Base-by-base conservation (phyloP, 1,139 yeast species). In the Zygotorulaspora mrakii region DNA sequence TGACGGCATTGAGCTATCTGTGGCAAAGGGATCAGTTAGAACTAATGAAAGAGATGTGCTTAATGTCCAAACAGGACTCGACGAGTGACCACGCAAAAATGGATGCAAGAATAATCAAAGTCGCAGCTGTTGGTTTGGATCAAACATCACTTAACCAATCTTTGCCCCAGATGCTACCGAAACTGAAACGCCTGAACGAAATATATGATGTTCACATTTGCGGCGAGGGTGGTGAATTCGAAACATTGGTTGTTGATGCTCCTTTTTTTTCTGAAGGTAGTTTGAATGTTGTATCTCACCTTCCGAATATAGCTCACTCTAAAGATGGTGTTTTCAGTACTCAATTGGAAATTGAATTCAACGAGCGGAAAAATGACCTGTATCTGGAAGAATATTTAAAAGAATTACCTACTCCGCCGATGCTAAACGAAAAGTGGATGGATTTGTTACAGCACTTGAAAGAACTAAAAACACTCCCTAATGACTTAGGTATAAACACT, bases 221-320 rank as follows among this genome's bases (percentile, higher is more conserved):
- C 67, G 98, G 98, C 6, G 98, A 91, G 67, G 98, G 98, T 14
- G 98, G 98, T 1, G 98, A 91, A 62, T 91, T 88, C 61, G 98
- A 91, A 59, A 82, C 96, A 0, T 68, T 89, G 50, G 97, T 91
- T 2, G 69, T 91, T 21, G 96, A 91, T 62, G 85, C 94, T 2
- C 94, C 95, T 0, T 79, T 85, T 45, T 91, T 91, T 64, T 67
- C 66, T 27, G 77, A 77, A 37, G 65, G 65, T 3, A 69, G 65
- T 43, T 61, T 89, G 34, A 68, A 65, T 12, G 65, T 43, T 12
- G 30, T 85, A 13, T 64, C 59, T 0, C 56, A 56, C n/a, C 58
- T 66, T 21, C 60, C 66, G 21, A 61, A 75, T 1, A 66, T 77
- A 1, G 65, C 70, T 11, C 78, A 74, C 46, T 66, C 74, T 28